phyloP scores from a whole-genome alignment of 1,139 yeast genomes.

The Taphrina communis region DNA sequence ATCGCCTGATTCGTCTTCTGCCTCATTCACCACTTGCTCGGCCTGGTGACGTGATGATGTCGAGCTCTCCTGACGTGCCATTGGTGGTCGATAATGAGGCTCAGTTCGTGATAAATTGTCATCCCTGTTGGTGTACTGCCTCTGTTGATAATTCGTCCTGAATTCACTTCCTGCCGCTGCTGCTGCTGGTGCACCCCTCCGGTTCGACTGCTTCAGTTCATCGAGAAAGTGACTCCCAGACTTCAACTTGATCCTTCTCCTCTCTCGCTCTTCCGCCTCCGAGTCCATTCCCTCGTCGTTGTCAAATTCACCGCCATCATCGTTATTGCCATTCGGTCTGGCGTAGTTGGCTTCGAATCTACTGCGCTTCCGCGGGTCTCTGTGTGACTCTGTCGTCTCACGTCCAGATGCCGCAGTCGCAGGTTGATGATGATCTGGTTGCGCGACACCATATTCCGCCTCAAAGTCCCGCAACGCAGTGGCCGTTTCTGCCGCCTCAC shows the following conservation, averaged over 20 bases:
- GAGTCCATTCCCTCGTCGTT: conserved; percentile 33
- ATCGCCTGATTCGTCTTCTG: conserved; percentile 18
- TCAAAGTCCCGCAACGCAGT: conserved; percentile 45
- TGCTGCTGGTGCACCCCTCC: not conserved
- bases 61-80: conserved; percentile 2
- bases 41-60: not conserved
- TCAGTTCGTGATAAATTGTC: not conserved
- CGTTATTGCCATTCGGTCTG: conserved; percentile 28
- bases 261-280: conserved; percentile 42
- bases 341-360: not conserved
- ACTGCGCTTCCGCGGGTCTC: not conserved
- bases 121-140: not conserved
- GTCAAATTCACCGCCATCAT: not conserved
- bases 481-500: conserved; percentile 43
- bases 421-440: not conserved
- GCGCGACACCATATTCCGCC: conserved; percentile 23
- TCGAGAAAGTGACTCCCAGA: conserved; percentile 26
- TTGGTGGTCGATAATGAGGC: not conserved
- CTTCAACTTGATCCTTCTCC: conserved; percentile 41
- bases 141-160: not conserved
- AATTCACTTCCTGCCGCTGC: too few relatives aligned
- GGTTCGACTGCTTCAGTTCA: conserved; percentile 23
- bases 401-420: not conserved
- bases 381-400: not conserved
- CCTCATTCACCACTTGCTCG: not conserved